Conservation (phyloP, 164 flowering plant species). For the Santalum album region DNA sequence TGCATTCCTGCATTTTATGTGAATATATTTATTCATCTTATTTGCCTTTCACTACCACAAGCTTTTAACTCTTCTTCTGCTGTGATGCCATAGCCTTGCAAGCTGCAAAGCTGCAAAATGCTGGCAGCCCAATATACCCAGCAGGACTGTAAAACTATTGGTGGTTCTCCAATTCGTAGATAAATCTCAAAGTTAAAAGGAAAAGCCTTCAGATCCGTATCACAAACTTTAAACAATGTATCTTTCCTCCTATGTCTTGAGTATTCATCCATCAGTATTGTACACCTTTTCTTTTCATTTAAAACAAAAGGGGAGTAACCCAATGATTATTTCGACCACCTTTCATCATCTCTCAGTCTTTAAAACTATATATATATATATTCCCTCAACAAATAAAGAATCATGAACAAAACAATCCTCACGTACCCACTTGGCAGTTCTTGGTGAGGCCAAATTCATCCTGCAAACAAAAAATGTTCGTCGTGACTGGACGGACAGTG, state of each 20-base stretch:
- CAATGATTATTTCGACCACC: neutral
- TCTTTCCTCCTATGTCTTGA: neutral
- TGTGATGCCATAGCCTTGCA: too few species aligned
- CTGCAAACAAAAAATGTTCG: constrained; percentile 19
- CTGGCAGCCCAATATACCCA: too few species aligned
- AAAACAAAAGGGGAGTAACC: neutral
- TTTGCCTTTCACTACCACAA: too few species aligned
- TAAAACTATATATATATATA: too few species aligned
- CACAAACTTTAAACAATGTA: neutral
- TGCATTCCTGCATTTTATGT: too few species aligned
- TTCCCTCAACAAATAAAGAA: constrained; percentile 15
- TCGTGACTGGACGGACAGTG: constrained; percentile 2
- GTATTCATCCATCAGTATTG: neutral
- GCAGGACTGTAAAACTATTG: too few species aligned
- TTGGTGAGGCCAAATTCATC: constrained; percentile 4
- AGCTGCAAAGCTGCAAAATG: too few species aligned
- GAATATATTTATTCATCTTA: too few species aligned
- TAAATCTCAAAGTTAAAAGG: too few species aligned
- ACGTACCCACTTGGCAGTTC: constrained; percentile 10
- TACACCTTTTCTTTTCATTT: neutral
- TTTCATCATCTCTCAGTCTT: neutral
- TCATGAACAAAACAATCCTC: constrained; percentile 18
- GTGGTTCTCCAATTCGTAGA: too few species aligned
- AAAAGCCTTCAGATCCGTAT: neutral
- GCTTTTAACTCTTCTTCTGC: too few species aligned